Evolutionary conservation across 495 filamentous ascomycete genomes (phyloP), one percentile per base, ranked within the genome.

Genomic region (Penicillium chermesinum): DNA sequence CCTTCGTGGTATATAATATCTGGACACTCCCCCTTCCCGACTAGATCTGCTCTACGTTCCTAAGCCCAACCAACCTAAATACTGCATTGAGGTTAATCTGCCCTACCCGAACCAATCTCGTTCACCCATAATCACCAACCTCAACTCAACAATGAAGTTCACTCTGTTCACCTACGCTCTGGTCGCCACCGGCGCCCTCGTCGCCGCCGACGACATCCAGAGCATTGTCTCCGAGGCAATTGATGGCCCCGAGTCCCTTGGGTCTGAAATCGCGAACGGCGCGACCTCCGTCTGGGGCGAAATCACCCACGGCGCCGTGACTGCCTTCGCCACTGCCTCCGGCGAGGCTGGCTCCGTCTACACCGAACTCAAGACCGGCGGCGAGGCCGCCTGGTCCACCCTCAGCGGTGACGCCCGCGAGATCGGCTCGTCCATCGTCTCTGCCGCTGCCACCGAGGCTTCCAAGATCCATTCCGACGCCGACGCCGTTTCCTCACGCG

Each of bases 81-180:
- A 38, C 5, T 17, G 7, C 10, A 17, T 3, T n/a, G 17, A 18
- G 15, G n/a, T 15, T 38, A 12, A 7, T 17, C 8, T 15, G 14
- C 25, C 4, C 4, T 30, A 5, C 18, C 42, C 18, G 9, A n/a
- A 20, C 5, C 20, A 16, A 7, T 12, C 19, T 46, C 14, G 20
- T 45, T 34, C 38, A 13, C 7, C 32, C 17, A 19, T 5, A 16
- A 7, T 41, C 19, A 20, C 32, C 46, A 8, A 20, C 21, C 44
- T 17, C 27, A 41, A 27, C 13, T 25, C 18, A 52, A 57, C 27
- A 46, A 63, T 63, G 60, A 63, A 63, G 58, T 58, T 63, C 54
- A 54, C 54, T 35, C 32, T 52, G n/a, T 39, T 63, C 58, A 38
- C 52, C 54, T 61, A 57, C 15, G 45, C 49, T 30, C 50, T 63